phyloP scores from a whole-genome alignment of 805 yeast genomes.

The Danielozyma ontarioensis region DNA sequence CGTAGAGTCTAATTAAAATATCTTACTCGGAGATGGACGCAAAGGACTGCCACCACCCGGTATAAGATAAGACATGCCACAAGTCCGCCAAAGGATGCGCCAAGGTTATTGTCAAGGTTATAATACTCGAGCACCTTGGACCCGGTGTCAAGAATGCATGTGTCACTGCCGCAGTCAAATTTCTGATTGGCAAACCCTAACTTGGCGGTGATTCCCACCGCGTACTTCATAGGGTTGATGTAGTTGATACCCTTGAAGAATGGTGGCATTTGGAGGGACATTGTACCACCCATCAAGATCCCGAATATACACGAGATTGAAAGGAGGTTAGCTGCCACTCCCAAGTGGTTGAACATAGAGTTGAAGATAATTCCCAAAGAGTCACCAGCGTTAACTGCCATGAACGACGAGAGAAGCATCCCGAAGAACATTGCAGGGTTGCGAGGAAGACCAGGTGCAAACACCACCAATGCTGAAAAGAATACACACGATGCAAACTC shows the following conservation, averaged over 20 bases:
- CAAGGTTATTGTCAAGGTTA: constrained; percentile 34
- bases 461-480: constrained; percentile 57
- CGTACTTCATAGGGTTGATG: constrained; percentile 73
- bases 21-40: constrained; percentile 22
- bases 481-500: constrained; percentile 56
- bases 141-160: constrained; percentile 51
- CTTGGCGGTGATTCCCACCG: constrained; percentile 56
- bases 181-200: constrained; percentile 48
- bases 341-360: constrained; percentile 66
- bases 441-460: constrained; percentile 71
- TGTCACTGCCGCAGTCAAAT: constrained; percentile 45
- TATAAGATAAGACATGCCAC: constrained; percentile 38
- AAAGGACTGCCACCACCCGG: constrained; percentile 28
- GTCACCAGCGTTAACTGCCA: constrained; percentile 71
- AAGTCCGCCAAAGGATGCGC: constrained; percentile 34
- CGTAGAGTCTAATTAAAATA: constrained; percentile 9
- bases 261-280: constrained; percentile 71
- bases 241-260: constrained; percentile 70
- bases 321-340: constrained; percentile 73
- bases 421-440: constrained; percentile 64
- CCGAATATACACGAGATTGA: constrained; percentile 65
- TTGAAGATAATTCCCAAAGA: constrained; percentile 79
- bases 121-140: constrained; percentile 51
- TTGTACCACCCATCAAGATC: constrained; percentile 77
- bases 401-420: constrained; percentile 47